Base-by-base conservation (phyloP, 306 rosid genomes). In the Casuarina cunninghamiana region DNA sequence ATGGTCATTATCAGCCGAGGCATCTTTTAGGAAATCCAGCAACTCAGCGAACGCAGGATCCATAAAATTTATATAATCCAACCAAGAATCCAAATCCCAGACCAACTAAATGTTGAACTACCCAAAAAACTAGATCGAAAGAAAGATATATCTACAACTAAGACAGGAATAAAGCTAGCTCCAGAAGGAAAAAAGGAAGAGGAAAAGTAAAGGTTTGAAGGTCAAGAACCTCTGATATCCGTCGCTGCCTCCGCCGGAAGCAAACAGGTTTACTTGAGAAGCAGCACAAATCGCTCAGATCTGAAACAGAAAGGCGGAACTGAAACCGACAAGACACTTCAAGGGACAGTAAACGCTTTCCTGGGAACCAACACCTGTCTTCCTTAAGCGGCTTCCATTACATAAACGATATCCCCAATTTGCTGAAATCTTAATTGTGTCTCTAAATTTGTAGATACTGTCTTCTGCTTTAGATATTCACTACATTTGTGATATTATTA, bases 11-110 rank as follows among this genome's bases (percentile, higher is more conserved):
- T 26, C 32, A 26, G 50, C 2, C 32, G 13, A 26, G 39, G 37
- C 61, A 19, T 61, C 86, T 37, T 79, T 71, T 68, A 69, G 9
- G 79, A 63, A 81, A 79, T 73, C 82, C 45, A 86, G 65, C 62
- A 53, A 26, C 12, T 48, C 84, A 32, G 7, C 37, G 76, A 61
- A 63, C 66, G 48, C n/a, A 58, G 83, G 85, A 81, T 81, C 88
- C 88, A 84, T 84, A 43, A 42, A 62, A 68, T 43, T 48, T 68
- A 67, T 13, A 39, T 21, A 15, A 15, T 41, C 17, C 51, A 75
- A 60, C 42, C 1, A 58, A 32, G 37, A 50, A 46, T 9, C 50
- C 10, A 26, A 10, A 32, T 61, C 53, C 70, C 3, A 19, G 11
- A 55, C 62, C 10, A 6, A n/a, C 19, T 17, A 26, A 58, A 58